Base-by-base conservation (phyloP, 805 yeast species). In the Ogataea wickerhamii region DNA sequence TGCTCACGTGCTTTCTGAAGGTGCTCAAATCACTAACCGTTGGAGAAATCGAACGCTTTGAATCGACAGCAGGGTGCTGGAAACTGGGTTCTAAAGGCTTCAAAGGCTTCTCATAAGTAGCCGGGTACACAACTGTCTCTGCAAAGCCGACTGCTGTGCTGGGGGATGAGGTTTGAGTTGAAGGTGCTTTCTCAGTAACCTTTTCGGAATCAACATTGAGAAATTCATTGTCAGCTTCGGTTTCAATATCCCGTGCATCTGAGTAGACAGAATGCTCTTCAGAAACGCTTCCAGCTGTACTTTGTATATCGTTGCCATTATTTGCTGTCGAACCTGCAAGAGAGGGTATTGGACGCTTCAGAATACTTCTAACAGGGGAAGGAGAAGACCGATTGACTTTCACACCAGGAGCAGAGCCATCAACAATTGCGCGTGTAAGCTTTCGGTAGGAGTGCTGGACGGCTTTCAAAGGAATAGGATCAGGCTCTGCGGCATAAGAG, bases 251-350 rank as follows among this genome's bases (percentile, higher is more conserved):
- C 25, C 50, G 53, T 11, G 61, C 61, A 38, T 56, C 61, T 1
- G 59, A 52, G 24, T 54, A 54, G 1, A 49, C 43, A 3, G 53
- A 47, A 18, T 44, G 45, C 2, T 46, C 51, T n/a, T 41, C 55
- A 5, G 48, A 45, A 8, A 44, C 48, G 10, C 36, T 46, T 6
- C 37, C 48, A 13, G 16, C 16, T 12, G 29, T 8, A 22, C 25
- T 22, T 8, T 12, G 25, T 12, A 22, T 22, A 8, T 22, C 25
- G 8, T 12, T 22, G 12, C 12, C 25, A 22, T 36, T 28, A 21
- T 25, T 38, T 22, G 26, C 13, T 14, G 13, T 20, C 22, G 30
- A 16, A 11, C 24, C 36, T 4, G 21, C 32, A 16, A 24, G 12
- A 30, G 11, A n/a, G 7, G 37, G 30, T 13, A 28, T 10, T n/a